Conservation (phyloP, 1,139 yeast genomes). For the Pichia inconspicua region DNA sequence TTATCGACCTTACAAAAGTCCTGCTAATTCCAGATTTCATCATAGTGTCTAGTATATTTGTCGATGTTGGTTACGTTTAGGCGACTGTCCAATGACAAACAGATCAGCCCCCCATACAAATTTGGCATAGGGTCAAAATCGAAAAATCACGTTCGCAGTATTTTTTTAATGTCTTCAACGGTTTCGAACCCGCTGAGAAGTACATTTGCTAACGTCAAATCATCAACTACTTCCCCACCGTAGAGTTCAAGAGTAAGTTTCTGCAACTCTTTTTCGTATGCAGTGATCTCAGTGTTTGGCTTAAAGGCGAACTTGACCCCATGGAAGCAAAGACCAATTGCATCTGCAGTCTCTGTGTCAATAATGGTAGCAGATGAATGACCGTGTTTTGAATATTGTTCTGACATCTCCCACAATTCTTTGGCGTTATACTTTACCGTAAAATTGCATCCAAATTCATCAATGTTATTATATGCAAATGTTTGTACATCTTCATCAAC, state of each 20-base stretch:
- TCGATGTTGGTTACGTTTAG: too few relatives aligned
- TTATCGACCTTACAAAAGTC: conserved; percentile 16
- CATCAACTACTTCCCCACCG: conserved; percentile 29
- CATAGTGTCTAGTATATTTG: not conserved
- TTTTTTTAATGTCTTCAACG: not conserved
- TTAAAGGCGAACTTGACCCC: conserved; percentile 7
- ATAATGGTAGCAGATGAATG: not conserved
- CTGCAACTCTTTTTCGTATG: conserved; percentile 2
- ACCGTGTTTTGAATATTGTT: conserved; percentile 12
- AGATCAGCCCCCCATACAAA: too few relatives aligned
- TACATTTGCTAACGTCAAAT: conserved; percentile 24
- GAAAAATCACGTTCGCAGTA: not conserved
- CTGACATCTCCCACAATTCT: conserved; percentile 30
- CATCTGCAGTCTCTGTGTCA: not conserved
- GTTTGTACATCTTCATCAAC: conserved; percentile 27
- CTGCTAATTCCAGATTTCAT: not conserved
- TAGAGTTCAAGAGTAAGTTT: conserved; percentile 28
- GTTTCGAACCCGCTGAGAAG: conserved; percentile 18
- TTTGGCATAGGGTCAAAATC: too few relatives aligned
- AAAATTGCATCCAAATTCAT: conserved; percentile 50
- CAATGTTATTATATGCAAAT: conserved; percentile 30
- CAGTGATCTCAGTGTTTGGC: conserved; percentile 10
- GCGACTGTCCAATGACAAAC: not conserved
- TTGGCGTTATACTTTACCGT: conserved; percentile 26
- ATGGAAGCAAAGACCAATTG: not conserved